Evolutionary conservation across 495 filamentous ascomycete genomes (phyloP), one percentile per base, ranked within the genome.

Genomic region (Mycothermus thermophilus): DNA sequence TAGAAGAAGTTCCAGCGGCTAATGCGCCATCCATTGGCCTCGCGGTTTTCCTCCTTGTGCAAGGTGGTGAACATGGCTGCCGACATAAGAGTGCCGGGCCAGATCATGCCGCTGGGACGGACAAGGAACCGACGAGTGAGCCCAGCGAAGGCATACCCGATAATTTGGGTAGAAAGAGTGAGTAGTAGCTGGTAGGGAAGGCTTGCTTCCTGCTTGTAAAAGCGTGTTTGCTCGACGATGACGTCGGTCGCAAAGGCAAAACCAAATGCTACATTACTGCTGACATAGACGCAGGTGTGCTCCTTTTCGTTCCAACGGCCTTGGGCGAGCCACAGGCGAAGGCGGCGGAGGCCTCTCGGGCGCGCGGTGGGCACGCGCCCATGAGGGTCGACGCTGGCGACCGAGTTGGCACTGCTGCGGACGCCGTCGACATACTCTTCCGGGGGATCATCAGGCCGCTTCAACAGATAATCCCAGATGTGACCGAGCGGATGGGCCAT

Each of bases 201-300:
- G 17, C 67, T 62, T 3, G 72, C 73, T 35, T 84, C 67, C 50
- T 88, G 82, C 41, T 86, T 74, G 58, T 88, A 88, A 57, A 88
- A 88, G 41, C 84, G 74, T 8, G 79, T 79, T 62, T 88, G 82
- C 54, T 88, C 82, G 13, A 88, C 81, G 40, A 88, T 87, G 39
- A 88, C 74, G 56, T 84, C 79, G 23, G 79, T 84, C 28, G 77
- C 77, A 56, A 87, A 88, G 16, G 82, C 82, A 59, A 88, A 88
- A 0, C 82, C 83, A 48, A 88, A 88, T n/a, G 82, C 83, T 18
- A 88, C 80, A 54, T 88, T 88, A 57, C 83, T 87, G 62, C 76
- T 81, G 44, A 87, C 82, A 46, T 86, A 88, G 35, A 88, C 79
- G 53, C 82, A 88, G 33, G 72, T 77, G 57, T 88, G 82, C 52